phyloP scores from a whole-genome alignment of 768 basidiomycete species.

The Cyclocybe aegerita region DNA sequence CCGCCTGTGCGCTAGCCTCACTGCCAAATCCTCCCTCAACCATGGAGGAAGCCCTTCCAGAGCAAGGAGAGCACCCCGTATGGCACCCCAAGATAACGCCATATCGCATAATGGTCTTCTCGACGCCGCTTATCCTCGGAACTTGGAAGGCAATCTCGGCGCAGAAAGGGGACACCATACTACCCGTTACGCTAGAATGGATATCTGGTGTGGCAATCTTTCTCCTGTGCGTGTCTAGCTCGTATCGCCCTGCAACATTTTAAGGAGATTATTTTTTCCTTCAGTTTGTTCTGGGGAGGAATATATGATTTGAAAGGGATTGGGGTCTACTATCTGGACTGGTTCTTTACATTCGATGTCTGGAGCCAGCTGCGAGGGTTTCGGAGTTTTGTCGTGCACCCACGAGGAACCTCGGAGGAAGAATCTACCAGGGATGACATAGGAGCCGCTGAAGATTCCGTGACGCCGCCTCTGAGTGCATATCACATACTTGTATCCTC shows the following conservation, averaged over 20 bases:
- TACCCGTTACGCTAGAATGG: conserved; percentile 8
- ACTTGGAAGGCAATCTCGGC: conserved; percentile 8
- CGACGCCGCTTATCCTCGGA: conserved; percentile 2
- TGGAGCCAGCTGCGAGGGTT: background rate
- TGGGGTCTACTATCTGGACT: background rate
- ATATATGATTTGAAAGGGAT: background rate
- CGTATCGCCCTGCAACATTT: background rate
- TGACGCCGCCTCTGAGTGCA: background rate
- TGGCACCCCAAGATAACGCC: conserved; percentile 10
- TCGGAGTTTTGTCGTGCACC: background rate
- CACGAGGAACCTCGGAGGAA: background rate
- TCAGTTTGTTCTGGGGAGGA: background rate
- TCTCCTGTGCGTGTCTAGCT: background rate
- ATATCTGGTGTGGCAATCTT: conserved; percentile 4
- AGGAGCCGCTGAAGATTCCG: too few relatives aligned
- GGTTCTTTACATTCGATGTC: background rate
- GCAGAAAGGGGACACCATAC: background rate
- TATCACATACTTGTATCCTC: background rate
- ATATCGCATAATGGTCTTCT: conserved; percentile 3
- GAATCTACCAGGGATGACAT: background rate
- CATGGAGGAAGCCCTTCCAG: too few relatives aligned
- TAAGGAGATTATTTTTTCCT: background rate
- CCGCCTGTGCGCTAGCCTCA: too few relatives aligned
- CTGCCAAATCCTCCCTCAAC: too few relatives aligned
- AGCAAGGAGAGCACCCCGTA: too few relatives aligned